Evolutionary conservation across 345 rosid genomes (phyloP), one percentile per base, ranked within the genome.

Genomic region (Eucalyptus fibrosa): DNA sequence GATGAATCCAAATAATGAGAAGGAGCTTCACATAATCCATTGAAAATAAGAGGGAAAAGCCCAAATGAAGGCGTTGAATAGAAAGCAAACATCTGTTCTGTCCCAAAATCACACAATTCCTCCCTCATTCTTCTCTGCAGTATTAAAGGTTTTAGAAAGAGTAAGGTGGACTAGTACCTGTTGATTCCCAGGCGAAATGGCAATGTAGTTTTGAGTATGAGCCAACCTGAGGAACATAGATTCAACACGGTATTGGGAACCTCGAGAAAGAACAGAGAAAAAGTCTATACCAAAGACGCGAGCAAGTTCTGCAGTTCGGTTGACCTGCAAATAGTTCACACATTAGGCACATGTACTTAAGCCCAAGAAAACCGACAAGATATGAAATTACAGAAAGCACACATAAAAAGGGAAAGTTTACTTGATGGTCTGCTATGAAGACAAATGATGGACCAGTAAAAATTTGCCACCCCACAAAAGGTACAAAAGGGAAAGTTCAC

Each of bases 231-330:
- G 93, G 92, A 97, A 90, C 99, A 97, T 97, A 86, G 99, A 97
- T 93, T 97, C 99, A 87, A 97, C 99, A 88, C 99, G 98, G 89
- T 95, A 97, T 77, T 97, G 99, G 26, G 99, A 97, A 88, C 99
- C 99, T 91, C 99, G 96, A 90, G 99, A 97, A 60, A 97, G 98
- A 93, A 97, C 99, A 88, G 99, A 97, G 93, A 97, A 97, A 93
- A 97, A 97, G 85, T 97, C 99, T 26, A 97, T 97, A 88, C 99
- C 99, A 90, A 97, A 97, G 88, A 97, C 94, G 80, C 99, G 99
- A 92, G 99, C 98, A 92, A 97, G 99, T 93, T 97, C 98, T 50
- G 99, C 97, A 34, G 99, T 97, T 90, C 98, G 97, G 92, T 97
- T 97, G 91, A 97, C 94, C 99, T 97, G 97, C 89, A 93, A 94